A percentile compares a stretch with the other conserved stretches of the same genome.
phyloP scores from a whole-genome alignment of 371 early-diverging fungal genomes.

The Lichtheimia hyalospora region DNA sequence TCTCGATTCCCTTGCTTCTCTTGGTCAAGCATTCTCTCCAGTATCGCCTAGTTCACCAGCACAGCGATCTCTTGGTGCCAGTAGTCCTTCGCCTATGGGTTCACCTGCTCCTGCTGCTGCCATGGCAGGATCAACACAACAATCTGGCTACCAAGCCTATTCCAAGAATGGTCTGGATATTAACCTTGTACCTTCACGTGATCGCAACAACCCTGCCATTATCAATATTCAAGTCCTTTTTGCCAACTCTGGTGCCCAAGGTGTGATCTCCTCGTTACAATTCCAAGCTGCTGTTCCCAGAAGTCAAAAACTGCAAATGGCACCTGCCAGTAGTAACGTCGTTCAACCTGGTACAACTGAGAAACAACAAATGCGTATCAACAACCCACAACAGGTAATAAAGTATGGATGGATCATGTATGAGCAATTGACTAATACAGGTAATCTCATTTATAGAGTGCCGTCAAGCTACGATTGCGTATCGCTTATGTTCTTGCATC shows the following conservation, averaged over 20 bases:
- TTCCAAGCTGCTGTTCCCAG: slow-evolving; percentile 95
- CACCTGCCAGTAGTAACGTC: slow-evolving; percentile 68
- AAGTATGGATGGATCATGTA: too few species aligned
- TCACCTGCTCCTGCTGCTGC: slow-evolving; percentile 5
- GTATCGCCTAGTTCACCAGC: background rate
- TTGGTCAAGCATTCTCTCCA: slow-evolving; percentile 4
- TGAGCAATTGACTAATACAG: background rate
- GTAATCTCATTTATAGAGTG: slow-evolving; percentile 38
- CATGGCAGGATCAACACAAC: too few species aligned
- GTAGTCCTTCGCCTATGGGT: slow-evolving; percentile 19
- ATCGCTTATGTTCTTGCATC: slow-evolving; percentile 56
- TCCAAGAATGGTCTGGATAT: slow-evolving; percentile 75
- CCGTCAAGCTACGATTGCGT: slow-evolving; percentile 76
- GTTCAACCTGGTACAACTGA: slow-evolving; percentile 63
- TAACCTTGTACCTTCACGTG: slow-evolving; percentile 67
- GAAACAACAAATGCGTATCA: slow-evolving; percentile 79
- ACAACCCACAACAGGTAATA: slow-evolving; percentile 81
- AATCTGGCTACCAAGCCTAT: slow-evolving; percentile 63
- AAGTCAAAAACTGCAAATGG: slow-evolving; percentile 82
- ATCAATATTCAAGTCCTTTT: slow-evolving; percentile 74
- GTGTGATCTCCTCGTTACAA: slow-evolving; percentile 60
- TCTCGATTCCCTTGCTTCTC: slow-evolving; percentile 16
- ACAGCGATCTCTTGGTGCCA: slow-evolving; percentile 8
- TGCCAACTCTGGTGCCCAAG: slow-evolving; percentile 56
- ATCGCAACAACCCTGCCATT: slow-evolving; percentile 54